Percentiles rank a stretch among this genome's conserved stretches.
Conservation (phyloP, 352 stramenopile species). For the Pseudoperonospora humuli region DNA sequence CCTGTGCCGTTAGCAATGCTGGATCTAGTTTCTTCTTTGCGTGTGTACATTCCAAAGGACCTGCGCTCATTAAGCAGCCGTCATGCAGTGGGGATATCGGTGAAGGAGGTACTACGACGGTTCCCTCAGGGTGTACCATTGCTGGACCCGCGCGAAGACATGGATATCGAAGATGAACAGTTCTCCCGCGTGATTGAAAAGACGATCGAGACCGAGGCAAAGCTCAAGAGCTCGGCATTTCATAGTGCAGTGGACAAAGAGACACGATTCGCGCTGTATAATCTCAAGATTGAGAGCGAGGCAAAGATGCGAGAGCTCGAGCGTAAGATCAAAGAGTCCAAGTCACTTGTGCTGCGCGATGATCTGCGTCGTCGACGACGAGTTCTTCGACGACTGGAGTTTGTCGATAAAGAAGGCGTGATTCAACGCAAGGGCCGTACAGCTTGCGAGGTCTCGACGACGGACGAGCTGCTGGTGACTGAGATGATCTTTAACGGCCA, state of each 20-base stretch:
- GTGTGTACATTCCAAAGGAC: conserved; percentile 83
- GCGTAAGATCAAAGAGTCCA: conserved; percentile 91
- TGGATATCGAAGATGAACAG: conserved; percentile 89
- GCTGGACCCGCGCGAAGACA: conserved; percentile 91
- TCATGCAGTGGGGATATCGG: conserved; percentile 67
- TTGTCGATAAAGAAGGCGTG: conserved; percentile 93
- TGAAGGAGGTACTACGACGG: conserved; percentile 65
- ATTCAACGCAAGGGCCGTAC: conserved; percentile 99
- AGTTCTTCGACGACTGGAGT: conserved; percentile 93
- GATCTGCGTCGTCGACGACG: conserved; percentile 93
- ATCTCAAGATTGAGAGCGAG: conserved; percentile 88
- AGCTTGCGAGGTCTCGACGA: conserved; percentile 98
- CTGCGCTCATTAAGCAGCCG: conserved; percentile 63
- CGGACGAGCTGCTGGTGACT: conserved; percentile 96
- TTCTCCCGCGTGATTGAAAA: conserved; percentile 88
- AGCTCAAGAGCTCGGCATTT: conserved; percentile 60
- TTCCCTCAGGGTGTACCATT: conserved; percentile 85
- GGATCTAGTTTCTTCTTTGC: conserved; percentile 67
- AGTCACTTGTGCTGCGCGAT: conserved; percentile 95
- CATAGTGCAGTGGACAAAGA: conserved; percentile 70
- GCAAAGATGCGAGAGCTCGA: conserved; percentile 89
- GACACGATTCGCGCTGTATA: conserved; percentile 81
- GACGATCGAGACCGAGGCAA: conserved; percentile 60
- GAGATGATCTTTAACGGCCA: conserved; percentile 98
- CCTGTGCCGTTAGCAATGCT: conserved; percentile 74